Percentiles rank a stretch among this genome's conserved stretches.
Conservation (phyloP, 495 filamentous ascomycete species). For the Penicillium maclennaniae region DNA sequence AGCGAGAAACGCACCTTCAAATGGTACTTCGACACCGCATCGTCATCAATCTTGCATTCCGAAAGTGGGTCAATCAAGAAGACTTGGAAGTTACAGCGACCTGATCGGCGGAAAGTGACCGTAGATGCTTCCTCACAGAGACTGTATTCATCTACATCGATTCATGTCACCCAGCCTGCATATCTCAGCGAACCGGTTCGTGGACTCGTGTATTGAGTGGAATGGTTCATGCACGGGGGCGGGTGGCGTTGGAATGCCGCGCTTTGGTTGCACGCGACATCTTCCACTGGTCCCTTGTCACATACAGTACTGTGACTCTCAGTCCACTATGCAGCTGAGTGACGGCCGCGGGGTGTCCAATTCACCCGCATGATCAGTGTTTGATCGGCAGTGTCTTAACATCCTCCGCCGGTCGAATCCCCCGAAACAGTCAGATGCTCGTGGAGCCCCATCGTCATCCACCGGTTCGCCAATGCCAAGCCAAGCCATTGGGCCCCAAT, state of each 20-base stretch:
- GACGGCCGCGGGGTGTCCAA: neutral
- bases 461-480: constrained; percentile 1
- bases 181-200: neutral
- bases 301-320: too few species aligned
- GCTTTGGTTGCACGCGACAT: neutral
- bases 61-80: constrained; percentile 1
- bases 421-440: constrained; percentile 3
- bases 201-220: neutral
- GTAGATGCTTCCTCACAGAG: neutral
- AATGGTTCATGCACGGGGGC: neutral
- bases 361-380: neutral
- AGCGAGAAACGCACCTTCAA: too few species aligned
- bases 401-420: neutral
- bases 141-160: neutral
- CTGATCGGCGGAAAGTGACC: neutral
- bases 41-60: neutral
- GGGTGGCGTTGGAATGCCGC: neutral
- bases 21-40: too few species aligned
- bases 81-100: neutral
- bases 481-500: neutral
- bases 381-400: neutral
- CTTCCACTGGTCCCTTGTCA: neutral
- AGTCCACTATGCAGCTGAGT: too few species aligned
- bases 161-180: neutral
- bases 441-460: constrained; percentile 1